phyloP scores from a whole-genome alignment of 1,139 yeast species.

The Magnusiomyces sp. region DNA sequence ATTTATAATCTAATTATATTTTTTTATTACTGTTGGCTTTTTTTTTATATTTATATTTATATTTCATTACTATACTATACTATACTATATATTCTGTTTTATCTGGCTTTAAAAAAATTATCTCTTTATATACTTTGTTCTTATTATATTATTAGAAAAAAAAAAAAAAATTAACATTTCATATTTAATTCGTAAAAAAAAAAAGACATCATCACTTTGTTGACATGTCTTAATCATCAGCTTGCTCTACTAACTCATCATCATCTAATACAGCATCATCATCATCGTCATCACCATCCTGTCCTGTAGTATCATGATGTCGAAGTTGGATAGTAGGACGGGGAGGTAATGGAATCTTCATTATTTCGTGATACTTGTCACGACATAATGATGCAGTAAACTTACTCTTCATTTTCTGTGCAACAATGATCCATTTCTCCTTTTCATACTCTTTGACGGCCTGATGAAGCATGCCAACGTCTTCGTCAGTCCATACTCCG shows the following conservation, averaged over 20 bases:
- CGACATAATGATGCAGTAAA: conserved; percentile 22
- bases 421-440: conserved; percentile 23
- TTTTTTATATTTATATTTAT: neutral
- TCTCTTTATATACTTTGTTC: neutral
- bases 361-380: conserved; percentile 16
- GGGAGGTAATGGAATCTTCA: conserved; percentile 1
- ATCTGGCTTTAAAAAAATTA: neutral
- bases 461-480: conserved; percentile 18
- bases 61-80: neutral
- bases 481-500: conserved; percentile 22
- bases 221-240: neutral
- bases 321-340: neutral
- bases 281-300: neutral
- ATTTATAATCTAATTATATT: neutral
- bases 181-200: neutral
- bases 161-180: neutral
- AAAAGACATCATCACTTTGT: neutral
- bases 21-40: neutral
- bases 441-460: conserved; percentile 24
- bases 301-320: neutral
- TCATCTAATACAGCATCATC: neutral
- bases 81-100: neutral
- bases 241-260: neutral
- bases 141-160: too few species aligned
- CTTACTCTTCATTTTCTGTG: conserved; percentile 22